These are phyloP conservation scores for Hydrangea macrophylla DNA, from an alignment of 148 eudicot species.

Conservation along the genomic window DNA sequence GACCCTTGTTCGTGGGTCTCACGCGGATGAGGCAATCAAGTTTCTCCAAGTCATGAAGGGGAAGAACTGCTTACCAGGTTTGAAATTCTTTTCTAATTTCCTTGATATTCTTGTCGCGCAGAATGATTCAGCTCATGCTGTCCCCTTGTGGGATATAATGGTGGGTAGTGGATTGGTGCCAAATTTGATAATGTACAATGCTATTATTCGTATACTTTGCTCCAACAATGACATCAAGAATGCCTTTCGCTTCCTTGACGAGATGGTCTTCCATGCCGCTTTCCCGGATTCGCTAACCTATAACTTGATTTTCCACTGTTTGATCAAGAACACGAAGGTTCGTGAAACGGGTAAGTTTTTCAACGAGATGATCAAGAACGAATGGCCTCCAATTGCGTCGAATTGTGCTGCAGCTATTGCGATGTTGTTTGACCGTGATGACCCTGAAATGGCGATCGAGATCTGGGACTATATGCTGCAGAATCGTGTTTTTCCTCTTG, in stretches of 20 bases:
- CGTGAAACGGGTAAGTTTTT: slow-evolving; percentile 65
- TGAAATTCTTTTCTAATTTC: slow-evolving; percentile 74
- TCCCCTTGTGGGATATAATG: slow-evolving; percentile 76
- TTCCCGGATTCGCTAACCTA: slow-evolving; percentile 70
- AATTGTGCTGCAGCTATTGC: slow-evolving; percentile 62
- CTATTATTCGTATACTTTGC: slow-evolving; percentile 70
- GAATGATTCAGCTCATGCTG: slow-evolving; percentile 57
- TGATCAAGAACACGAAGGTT: slow-evolving; percentile 62
- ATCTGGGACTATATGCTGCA: slow-evolving; percentile 67
- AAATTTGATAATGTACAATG: slow-evolving; percentile 59
- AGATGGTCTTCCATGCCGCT: slow-evolving; percentile 68
- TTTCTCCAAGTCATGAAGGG: slow-evolving; percentile 77
- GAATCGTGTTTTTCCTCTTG: slow-evolving; percentile 41
- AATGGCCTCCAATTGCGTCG: slow-evolving; percentile 51
- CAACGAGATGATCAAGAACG: slow-evolving; percentile 77
- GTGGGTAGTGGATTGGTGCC: slow-evolving; percentile 57
- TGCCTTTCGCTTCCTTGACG: slow-evolving; percentile 70
- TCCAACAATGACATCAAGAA: slow-evolving; percentile 52
- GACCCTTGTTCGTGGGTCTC: slow-evolving; percentile 54
- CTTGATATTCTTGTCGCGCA: slow-evolving; percentile 63
- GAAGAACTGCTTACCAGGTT: slow-evolving; percentile 76
- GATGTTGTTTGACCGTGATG: slow-evolving; percentile 63
- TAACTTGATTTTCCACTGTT: slow-evolving; percentile 70
- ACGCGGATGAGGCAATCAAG: slow-evolving; percentile 61
- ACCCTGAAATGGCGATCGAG: slow-evolving; percentile 73